Percentiles rank a stretch among this genome's conserved stretches.
Conservation (phyloP, 2,329 filamentous ascomycete species). For the Leptographium lundbergii region DNA sequence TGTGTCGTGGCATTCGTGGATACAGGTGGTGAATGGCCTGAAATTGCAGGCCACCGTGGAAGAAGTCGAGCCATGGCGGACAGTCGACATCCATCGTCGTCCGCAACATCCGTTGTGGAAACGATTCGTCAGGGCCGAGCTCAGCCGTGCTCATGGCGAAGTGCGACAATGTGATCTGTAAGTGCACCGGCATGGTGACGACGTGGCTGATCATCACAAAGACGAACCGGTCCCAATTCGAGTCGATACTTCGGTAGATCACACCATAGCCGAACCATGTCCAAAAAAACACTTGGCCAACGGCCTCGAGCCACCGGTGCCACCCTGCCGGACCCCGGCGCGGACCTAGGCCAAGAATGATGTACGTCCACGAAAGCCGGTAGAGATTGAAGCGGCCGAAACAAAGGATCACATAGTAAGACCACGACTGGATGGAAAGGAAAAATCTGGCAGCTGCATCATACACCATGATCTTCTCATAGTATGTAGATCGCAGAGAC, state of each 20-base stretch:
- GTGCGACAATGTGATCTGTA: constrained; percentile 84
- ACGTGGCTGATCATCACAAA: constrained; percentile 75
- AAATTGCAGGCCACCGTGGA: constrained; percentile 82
- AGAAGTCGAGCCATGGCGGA: constrained; percentile 75
- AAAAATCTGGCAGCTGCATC: constrained; percentile 60
- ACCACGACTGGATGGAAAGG: constrained; percentile 63
- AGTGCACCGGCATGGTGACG: constrained; percentile 68
- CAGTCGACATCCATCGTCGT: constrained; percentile 93
- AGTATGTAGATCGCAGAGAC: constrained; percentile 66
- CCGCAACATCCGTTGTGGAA: constrained; percentile 79
- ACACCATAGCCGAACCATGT: constrained; percentile 75
- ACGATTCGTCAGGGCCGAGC: constrained; percentile 71
- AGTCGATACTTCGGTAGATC: constrained; percentile 60
- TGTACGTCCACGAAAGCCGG: constrained; percentile 64
- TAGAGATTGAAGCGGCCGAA: constrained; percentile 86
- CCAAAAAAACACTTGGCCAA: constrained; percentile 73
- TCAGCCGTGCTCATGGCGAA: constrained; percentile 90
- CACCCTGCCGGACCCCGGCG: constrained; percentile 67
- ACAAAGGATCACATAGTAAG: constrained; percentile 70
- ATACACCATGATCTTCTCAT: constrained; percentile 67
- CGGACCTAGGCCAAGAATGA: constrained; percentile 57
- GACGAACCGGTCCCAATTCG: constrained; percentile 52
- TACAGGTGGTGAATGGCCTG: constrained; percentile 82
- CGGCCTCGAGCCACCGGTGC: constrained; percentile 70
- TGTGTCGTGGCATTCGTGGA: constrained; percentile 73